A percentile compares a stretch with the other conserved stretches of the same genome.
Conservation (phyloP, 2,329 filamentous ascomycete species). For the Sclerotinia minor region DNA sequence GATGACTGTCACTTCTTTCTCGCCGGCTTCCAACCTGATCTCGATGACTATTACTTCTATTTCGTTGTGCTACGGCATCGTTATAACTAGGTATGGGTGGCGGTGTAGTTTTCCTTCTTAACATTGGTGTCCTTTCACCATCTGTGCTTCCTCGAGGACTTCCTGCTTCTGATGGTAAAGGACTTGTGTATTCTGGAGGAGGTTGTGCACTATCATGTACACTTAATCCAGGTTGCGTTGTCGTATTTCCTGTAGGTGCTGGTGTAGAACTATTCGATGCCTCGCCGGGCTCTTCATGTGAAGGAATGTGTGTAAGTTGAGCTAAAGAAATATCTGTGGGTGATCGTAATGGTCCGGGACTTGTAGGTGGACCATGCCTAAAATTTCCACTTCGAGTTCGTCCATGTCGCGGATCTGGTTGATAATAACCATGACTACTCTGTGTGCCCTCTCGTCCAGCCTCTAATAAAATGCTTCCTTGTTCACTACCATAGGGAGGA, state of each 20-base stretch:
- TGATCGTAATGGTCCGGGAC: slow-evolving; percentile 83
- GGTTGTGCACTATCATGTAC: slow-evolving; percentile 56
- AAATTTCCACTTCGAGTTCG: slow-evolving; percentile 78
- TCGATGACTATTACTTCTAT: slow-evolving; percentile 33
- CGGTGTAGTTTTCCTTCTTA: slow-evolving; percentile 41
- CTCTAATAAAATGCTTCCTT: slow-evolving; percentile 92
- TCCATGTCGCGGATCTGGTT: slow-evolving; percentile 56
- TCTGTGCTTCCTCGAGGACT: slow-evolving; percentile 54
- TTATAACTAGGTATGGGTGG: slow-evolving; percentile 43
- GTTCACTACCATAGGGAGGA: slow-evolving; percentile 94
- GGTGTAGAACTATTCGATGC: slow-evolving; percentile 43
- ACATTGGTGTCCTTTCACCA: slow-evolving; percentile 56
- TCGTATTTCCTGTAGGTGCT: slow-evolving; percentile 28
- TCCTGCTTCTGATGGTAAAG: slow-evolving; percentile 52
- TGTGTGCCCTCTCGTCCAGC: slow-evolving; percentile 61
- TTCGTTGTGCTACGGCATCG: slow-evolving; percentile 40
- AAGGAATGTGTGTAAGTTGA: slow-evolving; percentile 72
- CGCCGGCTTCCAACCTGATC: slow-evolving; percentile 28
- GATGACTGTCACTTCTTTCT: slow-evolving; percentile 29
- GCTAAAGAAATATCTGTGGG: slow-evolving; percentile 95
- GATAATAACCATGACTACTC: slow-evolving; percentile 48
- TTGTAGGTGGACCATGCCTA: slow-evolving; percentile 70
- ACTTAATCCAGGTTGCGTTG: slow-evolving; percentile 31
- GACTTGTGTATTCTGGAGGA: slow-evolving; percentile 71
- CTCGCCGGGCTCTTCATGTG: slow-evolving; percentile 64